phyloP scores from a whole-genome alignment of 768 basidiomycete genomes.

The Mycena galopus region DNA sequence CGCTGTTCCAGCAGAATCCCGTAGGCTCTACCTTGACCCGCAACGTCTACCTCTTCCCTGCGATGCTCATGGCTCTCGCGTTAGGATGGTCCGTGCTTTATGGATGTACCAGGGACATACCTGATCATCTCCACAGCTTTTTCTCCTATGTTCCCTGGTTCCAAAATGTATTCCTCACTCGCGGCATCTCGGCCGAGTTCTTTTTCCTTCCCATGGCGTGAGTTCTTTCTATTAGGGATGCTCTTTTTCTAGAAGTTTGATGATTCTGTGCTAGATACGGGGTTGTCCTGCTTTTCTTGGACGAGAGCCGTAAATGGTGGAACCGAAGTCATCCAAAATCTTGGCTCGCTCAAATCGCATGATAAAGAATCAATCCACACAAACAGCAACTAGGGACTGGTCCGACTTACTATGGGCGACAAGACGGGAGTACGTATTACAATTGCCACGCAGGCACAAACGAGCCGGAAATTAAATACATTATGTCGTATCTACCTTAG shows the following conservation, averaged over 20 bases:
- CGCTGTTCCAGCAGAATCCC: slow-evolving; percentile 69
- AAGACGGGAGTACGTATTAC: too few species aligned
- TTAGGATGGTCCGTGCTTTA: slow-evolving; percentile 57
- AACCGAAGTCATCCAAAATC: slow-evolving; percentile 37
- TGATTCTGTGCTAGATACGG: slow-evolving; percentile 20
- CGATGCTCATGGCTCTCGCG: slow-evolving; percentile 57
- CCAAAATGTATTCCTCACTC: slow-evolving; percentile 65
- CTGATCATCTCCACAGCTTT: slow-evolving; percentile 42
- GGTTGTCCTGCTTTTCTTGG: slow-evolving; percentile 20
- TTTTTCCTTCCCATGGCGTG: slow-evolving; percentile 68
- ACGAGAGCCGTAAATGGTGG: slow-evolving; percentile 39
- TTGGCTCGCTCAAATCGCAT: slow-evolving; percentile 34
- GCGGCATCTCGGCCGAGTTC: slow-evolving; percentile 56
- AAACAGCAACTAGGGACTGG: too few species aligned
- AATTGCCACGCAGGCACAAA: too few species aligned
- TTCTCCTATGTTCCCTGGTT: slow-evolving; percentile 59
- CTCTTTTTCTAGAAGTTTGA: neutral
- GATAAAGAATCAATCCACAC: too few species aligned
- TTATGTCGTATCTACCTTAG: too few species aligned
- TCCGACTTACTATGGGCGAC: too few species aligned
- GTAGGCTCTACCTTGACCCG: slow-evolving; percentile 37
- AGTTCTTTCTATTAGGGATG: neutral
- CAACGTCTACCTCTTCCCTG: slow-evolving; percentile 62
- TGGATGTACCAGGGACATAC: neutral
- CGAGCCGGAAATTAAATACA: too few species aligned